Percentiles rank a stretch among this genome's conserved stretches.
Evolutionary conservation across 129 eudicot species (phyloP).

Genomic region (Flaveria robusta): DNA sequence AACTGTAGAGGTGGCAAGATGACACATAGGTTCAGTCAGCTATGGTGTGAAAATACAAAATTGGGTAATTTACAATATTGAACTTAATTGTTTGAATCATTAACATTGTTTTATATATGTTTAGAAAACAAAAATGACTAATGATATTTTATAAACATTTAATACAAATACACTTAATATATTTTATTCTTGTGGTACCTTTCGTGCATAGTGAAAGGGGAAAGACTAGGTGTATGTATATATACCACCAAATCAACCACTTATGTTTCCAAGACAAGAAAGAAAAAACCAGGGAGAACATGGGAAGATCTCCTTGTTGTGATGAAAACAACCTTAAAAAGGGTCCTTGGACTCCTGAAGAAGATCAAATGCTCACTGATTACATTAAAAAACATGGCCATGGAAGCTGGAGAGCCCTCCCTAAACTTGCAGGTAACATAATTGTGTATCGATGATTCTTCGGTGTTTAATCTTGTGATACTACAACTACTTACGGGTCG

Average conservation of each 20-base stretch:
- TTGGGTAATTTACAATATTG: no score
- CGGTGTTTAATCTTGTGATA: background rate
- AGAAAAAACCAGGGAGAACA: slow-evolving; percentile 9
- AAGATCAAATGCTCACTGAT: slow-evolving; percentile 40
- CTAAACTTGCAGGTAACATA: slow-evolving; percentile 42
- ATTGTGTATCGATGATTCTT: background rate
- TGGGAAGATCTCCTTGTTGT: slow-evolving; percentile 48
- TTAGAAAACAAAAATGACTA: no score
- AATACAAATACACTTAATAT: background rate
- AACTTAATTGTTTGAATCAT: no score
- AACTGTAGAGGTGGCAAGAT: no score
- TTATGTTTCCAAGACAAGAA: slow-evolving; percentile 25
- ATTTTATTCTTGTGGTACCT: background rate
- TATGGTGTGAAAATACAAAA: no score
- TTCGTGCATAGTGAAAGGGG: background rate
- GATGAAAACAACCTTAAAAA: slow-evolving; percentile 48
- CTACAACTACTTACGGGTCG: no score
- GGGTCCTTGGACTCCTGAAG: slow-evolving; percentile 52
- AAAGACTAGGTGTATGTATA: background rate
- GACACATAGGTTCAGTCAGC: no score
- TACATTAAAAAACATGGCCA: slow-evolving; percentile 47
- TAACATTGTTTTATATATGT: no score
- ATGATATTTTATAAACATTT: no score
- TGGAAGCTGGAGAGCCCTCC: slow-evolving; percentile 55
- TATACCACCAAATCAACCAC: slow-evolving; percentile 25